phyloP scores from a whole-genome alignment of 768 basidiomycete species.

The Epithele typhae region DNA sequence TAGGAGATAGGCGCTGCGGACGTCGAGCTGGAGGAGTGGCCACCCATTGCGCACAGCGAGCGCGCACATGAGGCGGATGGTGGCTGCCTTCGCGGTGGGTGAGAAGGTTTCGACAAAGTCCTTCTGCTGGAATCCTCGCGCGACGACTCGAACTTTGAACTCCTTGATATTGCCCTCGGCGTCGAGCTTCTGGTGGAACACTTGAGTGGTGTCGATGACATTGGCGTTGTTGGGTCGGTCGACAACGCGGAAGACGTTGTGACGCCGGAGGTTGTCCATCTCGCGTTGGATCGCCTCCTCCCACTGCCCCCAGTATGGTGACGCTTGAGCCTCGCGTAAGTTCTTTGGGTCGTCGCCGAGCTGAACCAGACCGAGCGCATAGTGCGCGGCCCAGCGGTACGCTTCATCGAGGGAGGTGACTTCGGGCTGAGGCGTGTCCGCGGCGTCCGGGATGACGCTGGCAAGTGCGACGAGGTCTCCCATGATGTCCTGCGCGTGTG shows the following conservation, averaged over 20 bases:
- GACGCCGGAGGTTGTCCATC: constrained; percentile 1
- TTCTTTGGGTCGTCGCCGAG: too few relatives aligned
- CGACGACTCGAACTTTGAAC: constrained; percentile 23
- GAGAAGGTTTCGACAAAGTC: constrained; percentile 25
- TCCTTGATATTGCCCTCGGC: constrained; percentile 10
- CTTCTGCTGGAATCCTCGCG: constrained; percentile 29
- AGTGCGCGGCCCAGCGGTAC: too few relatives aligned
- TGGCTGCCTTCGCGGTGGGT: constrained; percentile 23
- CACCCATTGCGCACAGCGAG: constrained; percentile 30
- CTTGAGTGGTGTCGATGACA: constrained; percentile 16
- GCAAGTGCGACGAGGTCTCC: neutral
- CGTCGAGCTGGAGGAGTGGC: constrained; percentile 36
- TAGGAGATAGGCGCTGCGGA: constrained; percentile 38
- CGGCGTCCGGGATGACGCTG: too few relatives aligned
- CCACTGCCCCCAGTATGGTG: neutral
- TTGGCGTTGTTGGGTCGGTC: constrained; percentile 4
- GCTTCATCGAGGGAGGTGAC: too few relatives aligned
- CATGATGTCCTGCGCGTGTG: neutral
- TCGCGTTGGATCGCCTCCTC: constrained; percentile 11
- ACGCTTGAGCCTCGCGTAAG: neutral
- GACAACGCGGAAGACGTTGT: constrained; percentile 5
- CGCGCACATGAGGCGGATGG: constrained; percentile 23
- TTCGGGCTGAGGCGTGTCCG: too few relatives aligned
- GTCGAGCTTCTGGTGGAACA: constrained; percentile 24
- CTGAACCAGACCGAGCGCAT: too few relatives aligned